A percentile compares a stretch with the other conserved stretches of the same genome.
Conservation (phyloP, 306 rosid genomes). For the barrel medic (Medicago truncatula) region MtrunA17r5.0-ANR NC_053045.1:59203001-59203500, state of each 20-base stretch:
- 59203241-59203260: conserved; percentile 91
- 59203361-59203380: conserved; percentile 86
- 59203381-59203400: conserved; percentile 75
- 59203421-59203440: neutral
- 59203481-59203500: conserved; percentile 89
- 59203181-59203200: conserved; percentile 87
- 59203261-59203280: conserved; percentile 97
- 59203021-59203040: neutral
- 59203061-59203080: neutral
- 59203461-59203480: conserved; percentile 86
- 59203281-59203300: conserved; percentile 96
- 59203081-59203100: neutral
- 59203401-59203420: conserved; percentile 6
- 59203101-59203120: conserved; percentile 42
- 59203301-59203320: conserved; percentile 93
- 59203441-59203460: conserved; percentile 54
- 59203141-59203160: conserved; percentile 93
- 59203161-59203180: conserved; percentile 83
- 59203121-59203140: conserved; percentile 90
- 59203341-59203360: conserved; percentile 95
- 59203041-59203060: neutral
- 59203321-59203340: conserved; percentile 93
- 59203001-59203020: neutral
- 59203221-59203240: conserved; percentile 92
- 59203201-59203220: conserved; percentile 95